Base-by-base conservation (phyloP, 345 rosid species). In the Gossypium mustelinum region DNA sequence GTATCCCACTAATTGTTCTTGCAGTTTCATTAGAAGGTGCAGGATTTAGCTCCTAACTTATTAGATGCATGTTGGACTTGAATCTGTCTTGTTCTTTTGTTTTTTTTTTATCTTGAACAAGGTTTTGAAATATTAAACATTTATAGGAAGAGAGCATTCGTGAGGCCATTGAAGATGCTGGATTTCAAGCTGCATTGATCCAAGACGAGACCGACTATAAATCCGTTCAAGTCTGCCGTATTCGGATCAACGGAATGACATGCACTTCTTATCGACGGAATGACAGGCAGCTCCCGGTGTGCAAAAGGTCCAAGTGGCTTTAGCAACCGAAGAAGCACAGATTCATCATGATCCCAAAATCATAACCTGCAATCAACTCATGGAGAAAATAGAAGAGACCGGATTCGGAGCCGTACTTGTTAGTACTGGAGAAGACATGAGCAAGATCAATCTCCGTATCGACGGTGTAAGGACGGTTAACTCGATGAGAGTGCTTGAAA, bases 281-380 rank as follows among this genome's bases (percentile, higher is more conserved):
- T 20, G 22, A 20, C 89, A 84, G 85, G 79, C 85, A 6, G 72
- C 87, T 76, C 70, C 50, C 43, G 98, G 97, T 4, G 98, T 94
- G 1, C 86, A 75, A 22, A 90, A 83, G 67, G 96, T 89, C 29
- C 93, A 79, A 68, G 98, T 92, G 2, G 98, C 98, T 27, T 83
- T 94, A 56, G 98, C 97, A 25, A 89, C 92, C 1, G 98, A 92
- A 83, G 98, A 92, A 85, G 98, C 94, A 6, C 89, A 92, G 60
- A 75, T 91, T 74, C 87, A 83, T 17, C 90, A 85, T 79, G 96
- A 94, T 77, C 89, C 95, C 0, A 83, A 76, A 44, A 50, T 81
- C 34, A 60, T 85, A 4, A 81, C 75, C 78, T 75, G 60, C 63
- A 84, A 78, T 51, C 85, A 79, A 48, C 57, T 94, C 27, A 29